These are phyloP conservation scores for Toxoplasma gondii DNA, from an alignment of 169 alveolate genomes.

Conservation along the genomic window DNA sequence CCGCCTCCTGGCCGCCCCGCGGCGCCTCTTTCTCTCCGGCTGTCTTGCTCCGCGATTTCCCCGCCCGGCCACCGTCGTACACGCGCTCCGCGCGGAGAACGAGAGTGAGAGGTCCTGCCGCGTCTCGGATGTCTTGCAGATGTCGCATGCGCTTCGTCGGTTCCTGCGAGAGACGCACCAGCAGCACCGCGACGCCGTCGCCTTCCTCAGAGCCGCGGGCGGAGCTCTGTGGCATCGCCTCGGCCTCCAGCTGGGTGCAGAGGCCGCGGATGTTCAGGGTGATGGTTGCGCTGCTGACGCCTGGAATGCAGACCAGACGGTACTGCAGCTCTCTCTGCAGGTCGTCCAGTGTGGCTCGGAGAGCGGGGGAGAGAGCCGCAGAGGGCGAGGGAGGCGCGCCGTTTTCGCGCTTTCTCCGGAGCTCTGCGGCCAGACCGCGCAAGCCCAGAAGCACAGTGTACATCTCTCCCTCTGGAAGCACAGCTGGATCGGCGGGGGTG, in stretches of 20 bases:
- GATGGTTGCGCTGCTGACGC: conserved; percentile 64
- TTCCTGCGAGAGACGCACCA: conserved; percentile 42
- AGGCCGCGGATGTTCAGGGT: conserved; percentile 47
- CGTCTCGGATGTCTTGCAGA: conserved; percentile 49
- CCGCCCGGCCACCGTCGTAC: conserved; percentile 17
- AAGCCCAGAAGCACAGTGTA: conserved; percentile 34
- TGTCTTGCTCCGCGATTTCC: conserved; percentile 12
- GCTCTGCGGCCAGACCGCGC: neutral
- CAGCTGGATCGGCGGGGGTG: too few relatives aligned
- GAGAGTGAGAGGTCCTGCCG: conserved; percentile 61
- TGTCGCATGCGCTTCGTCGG: conserved; percentile 52
- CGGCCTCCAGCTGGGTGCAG: conserved; percentile 30
- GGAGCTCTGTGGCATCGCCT: neutral
- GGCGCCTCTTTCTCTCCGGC: neutral
- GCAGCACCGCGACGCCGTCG: conserved; percentile 65
- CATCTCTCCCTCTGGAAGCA: conserved; percentile 14
- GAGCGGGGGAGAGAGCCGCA: neutral
- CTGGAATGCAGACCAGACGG: conserved; percentile 66
- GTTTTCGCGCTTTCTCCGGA: neutral
- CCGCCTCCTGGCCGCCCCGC: neutral
- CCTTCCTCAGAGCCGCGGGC: conserved; percentile 69
- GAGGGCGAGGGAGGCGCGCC: neutral
- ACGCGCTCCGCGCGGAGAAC: conserved; percentile 51
- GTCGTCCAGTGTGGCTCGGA: neutral
- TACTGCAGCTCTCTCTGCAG: conserved; percentile 61